These are phyloP conservation scores for Trametes coccinea DNA, from an alignment of 768 basidiomycete genomes.

Conservation along the genomic window DNA sequence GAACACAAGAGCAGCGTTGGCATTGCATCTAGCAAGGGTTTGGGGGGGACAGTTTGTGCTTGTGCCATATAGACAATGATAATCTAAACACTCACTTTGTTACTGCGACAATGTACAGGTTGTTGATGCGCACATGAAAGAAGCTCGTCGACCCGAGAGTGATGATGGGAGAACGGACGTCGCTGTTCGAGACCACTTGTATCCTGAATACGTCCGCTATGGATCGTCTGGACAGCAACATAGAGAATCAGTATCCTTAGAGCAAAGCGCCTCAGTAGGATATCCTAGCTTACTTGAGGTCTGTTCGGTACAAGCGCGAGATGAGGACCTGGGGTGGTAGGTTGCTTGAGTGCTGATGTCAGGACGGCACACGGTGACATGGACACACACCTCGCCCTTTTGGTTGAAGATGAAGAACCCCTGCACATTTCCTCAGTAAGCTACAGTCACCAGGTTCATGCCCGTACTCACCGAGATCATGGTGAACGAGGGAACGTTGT, in stretches of 20 bases:
- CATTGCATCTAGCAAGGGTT: slow-evolving; percentile 69
- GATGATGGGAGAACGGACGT: slow-evolving; percentile 95
- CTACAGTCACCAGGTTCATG: background rate
- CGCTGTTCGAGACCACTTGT: slow-evolving; percentile 97
- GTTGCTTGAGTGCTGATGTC: background rate
- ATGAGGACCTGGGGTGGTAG: slow-evolving; percentile 74
- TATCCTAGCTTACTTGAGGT: slow-evolving; percentile 73
- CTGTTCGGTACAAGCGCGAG: slow-evolving; percentile 92
- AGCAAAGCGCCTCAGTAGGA: background rate
- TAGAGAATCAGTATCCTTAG: background rate
- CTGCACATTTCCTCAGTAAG: slow-evolving; percentile 40
- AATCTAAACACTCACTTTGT: slow-evolving; percentile 67
- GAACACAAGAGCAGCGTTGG: slow-evolving; percentile 96
- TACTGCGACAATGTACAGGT: slow-evolving; percentile 92
- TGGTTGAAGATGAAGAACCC: slow-evolving; percentile 99
- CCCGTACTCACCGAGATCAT: slow-evolving; percentile 49
- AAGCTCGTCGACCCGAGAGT: slow-evolving; percentile 98
- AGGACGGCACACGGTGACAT: background rate
- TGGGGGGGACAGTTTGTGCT: too few species aligned
- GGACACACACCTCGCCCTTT: slow-evolving; percentile 87
- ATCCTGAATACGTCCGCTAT: slow-evolving; percentile 98
- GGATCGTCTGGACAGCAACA: slow-evolving; percentile 65
- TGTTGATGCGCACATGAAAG: slow-evolving; percentile 96
- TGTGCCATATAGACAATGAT: too few species aligned
- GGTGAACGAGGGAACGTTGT: slow-evolving; percentile 10